Conservation (phyloP, 1,284 basidiomycete genomes). For the Puccinia horiana region DNA sequence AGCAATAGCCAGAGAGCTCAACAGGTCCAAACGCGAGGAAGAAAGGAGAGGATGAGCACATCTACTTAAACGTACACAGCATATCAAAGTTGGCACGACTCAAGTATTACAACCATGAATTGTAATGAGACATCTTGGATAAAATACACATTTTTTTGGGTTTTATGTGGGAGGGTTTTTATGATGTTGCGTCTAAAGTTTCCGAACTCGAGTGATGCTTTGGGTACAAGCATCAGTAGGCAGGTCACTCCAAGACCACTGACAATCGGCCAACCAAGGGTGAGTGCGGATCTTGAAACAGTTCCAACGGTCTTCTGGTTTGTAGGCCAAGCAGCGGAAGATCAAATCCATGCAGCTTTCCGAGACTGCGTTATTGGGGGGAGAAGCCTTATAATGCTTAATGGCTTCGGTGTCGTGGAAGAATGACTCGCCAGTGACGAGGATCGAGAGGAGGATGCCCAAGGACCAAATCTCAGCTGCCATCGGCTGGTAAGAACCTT, state of each 20-base stretch:
- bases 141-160: constrained; percentile 3
- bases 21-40: neutral
- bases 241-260: constrained; percentile 37
- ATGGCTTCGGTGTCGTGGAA: constrained; percentile 44
- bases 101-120: neutral
- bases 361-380: constrained; percentile 1
- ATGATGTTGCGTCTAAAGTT: neutral
- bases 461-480: constrained; percentile 57
- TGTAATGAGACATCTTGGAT: neutral
- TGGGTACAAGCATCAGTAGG: constrained; percentile 29
- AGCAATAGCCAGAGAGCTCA: constrained; percentile 22
- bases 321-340: constrained; percentile 41
- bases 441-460: constrained; percentile 56
- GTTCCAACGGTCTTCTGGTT: constrained; percentile 45
- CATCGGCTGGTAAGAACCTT: constrained; percentile 56
- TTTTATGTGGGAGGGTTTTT: neutral
- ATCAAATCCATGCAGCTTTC: constrained; percentile 44
- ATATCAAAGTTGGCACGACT: neutral
- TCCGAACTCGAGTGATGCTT: constrained; percentile 18
- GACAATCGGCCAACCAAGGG: constrained; percentile 38
- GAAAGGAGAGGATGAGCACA: neutral
- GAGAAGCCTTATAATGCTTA: constrained; percentile 37
- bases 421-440: constrained; percentile 52
- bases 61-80: constrained; percentile 8
- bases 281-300: constrained; percentile 44